phyloP scores from a whole-genome alignment of 1,284 basidiomycete species.

The Wolfiporia cocos region DNA sequence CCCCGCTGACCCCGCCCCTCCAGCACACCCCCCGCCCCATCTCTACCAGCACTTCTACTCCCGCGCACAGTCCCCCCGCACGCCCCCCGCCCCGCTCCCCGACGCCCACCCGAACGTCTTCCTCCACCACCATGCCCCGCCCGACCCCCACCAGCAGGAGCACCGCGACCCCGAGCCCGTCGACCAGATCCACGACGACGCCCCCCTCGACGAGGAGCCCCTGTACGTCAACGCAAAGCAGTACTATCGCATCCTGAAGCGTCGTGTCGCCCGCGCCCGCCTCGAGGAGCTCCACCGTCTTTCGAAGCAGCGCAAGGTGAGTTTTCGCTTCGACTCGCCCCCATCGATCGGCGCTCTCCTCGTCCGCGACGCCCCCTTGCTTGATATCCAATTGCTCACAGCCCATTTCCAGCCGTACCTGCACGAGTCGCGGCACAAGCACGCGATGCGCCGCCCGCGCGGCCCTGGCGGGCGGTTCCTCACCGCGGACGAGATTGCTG shows the following conservation, averaged over 20 bases:
- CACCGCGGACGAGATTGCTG: constrained; percentile 89
- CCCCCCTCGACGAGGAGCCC: constrained; percentile 81
- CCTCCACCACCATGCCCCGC: constrained; percentile 19
- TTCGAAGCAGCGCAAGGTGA: constrained; percentile 86
- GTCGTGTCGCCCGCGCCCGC: constrained; percentile 80
- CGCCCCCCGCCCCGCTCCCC: constrained; percentile 19
- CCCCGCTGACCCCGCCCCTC: constrained; percentile 8
- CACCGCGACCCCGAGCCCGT: constrained; percentile 23
- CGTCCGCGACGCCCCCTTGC: constrained; percentile 1
- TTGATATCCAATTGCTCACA: constrained; percentile 4
- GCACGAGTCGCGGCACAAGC: constrained; percentile 95
- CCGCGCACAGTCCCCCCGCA: constrained; percentile 22
- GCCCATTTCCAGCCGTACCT: constrained; percentile 74
- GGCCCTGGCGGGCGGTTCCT: constrained; percentile 96
- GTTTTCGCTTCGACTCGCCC: constrained; percentile 7
- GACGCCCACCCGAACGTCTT: constrained; percentile 21
- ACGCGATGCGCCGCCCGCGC: constrained; percentile 94
- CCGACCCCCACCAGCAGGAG: constrained; percentile 12
- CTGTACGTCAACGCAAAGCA: constrained; percentile 98
- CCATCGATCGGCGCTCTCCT: neutral
- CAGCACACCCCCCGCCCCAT: constrained; percentile 17
- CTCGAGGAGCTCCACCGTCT: constrained; percentile 90
- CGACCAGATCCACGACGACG: constrained; percentile 29
- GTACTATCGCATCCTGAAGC: constrained; percentile 94
- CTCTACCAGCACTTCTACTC: constrained; percentile 18